Conservation (phyloP, 2,329 filamentous ascomycete genomes). For the Cercospora brassicicola region DNA sequence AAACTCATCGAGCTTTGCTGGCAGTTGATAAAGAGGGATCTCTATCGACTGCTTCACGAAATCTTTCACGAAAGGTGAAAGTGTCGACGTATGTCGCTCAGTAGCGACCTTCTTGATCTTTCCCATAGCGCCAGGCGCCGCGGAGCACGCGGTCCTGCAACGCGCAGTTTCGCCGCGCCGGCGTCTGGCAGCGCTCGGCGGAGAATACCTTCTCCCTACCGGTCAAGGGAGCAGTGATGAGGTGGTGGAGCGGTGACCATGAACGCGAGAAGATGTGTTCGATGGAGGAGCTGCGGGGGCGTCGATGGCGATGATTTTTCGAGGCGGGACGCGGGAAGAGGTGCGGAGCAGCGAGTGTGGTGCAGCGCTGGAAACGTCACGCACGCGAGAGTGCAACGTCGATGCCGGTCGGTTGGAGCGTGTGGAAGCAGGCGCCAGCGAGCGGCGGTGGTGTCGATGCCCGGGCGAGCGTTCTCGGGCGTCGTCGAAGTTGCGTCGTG, state of each 20-base stretch:
- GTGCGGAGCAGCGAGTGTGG: background rate
- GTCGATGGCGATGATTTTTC: background rate
- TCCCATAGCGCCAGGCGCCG: constrained; percentile 45
- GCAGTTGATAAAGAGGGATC: constrained; percentile 72
- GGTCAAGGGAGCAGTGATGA: background rate
- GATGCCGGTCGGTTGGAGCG: background rate
- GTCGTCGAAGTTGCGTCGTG: background rate
- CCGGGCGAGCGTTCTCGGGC: background rate
- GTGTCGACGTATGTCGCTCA: constrained; percentile 55
- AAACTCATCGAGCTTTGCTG: constrained; percentile 73
- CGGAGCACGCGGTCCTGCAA: constrained; percentile 24
- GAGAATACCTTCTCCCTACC: background rate
- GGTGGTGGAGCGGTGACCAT: background rate
- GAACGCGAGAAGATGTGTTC: background rate
- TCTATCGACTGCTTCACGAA: constrained; percentile 73
- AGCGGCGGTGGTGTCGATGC: background rate
- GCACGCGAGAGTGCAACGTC: background rate
- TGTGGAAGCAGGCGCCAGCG: background rate
- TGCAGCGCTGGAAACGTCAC: background rate
- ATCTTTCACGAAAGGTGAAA: constrained; percentile 81
- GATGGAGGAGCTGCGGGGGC: background rate
- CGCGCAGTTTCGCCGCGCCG: background rate
- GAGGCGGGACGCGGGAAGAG: background rate
- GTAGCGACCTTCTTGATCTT: constrained; percentile 59
- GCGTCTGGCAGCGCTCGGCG: background rate